Base-by-base conservation (phyloP, 371 early-diverging fungal species). In the Syncephalastrum contaminatum region DNA sequence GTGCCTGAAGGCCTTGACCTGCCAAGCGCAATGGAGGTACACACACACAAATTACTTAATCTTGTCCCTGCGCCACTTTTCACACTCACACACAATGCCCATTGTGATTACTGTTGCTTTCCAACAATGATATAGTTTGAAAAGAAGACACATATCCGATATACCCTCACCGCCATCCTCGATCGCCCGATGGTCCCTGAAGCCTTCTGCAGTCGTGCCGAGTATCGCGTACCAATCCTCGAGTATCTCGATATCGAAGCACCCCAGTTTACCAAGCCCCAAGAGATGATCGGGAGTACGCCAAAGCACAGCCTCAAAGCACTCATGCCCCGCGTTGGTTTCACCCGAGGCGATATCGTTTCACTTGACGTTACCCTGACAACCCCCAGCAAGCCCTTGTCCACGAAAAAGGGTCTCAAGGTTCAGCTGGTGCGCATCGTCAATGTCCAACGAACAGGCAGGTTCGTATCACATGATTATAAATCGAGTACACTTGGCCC, bases 1-100 rank as follows among this genome's bases (percentile, higher is more conserved):
- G 73, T 79, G 6, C 75, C 75, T 51, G 52, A 67, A 21, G 63
- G 69, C 44, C 24, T 61, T 10, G 53, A 58, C 15, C 50, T 79
- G 22, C 75, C 79, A 1, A 79, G 79, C 54, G 62, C 66, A 4
- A 73, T 73, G 69, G 70, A 79, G 63, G 73, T 75, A 61, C 8
- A 4, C 15, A 43, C 30, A 22, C 6, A 21, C n/a, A 14, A 20
- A 22, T 4, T 8, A 42, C n/a, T 36, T 8, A 30, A 3, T 58
- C 18, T 30, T 15, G 41, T 19, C 41, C 19, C 48, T 20, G 46
- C 15, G 21, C 20, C 20, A 56, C 21, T 25, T 43, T 21, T 54
- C 46, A 25, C n/a, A 18, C 42, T 18, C 24, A 30, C 49, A 16
- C 7, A 25, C 6, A 47, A 41, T 30, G 16, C 48, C 42, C 18